Percentiles rank a stretch among this genome's conserved stretches.
phyloP scores from a whole-genome alignment of 352 stramenopile species.

The Phytophthora litchii region DNA sequence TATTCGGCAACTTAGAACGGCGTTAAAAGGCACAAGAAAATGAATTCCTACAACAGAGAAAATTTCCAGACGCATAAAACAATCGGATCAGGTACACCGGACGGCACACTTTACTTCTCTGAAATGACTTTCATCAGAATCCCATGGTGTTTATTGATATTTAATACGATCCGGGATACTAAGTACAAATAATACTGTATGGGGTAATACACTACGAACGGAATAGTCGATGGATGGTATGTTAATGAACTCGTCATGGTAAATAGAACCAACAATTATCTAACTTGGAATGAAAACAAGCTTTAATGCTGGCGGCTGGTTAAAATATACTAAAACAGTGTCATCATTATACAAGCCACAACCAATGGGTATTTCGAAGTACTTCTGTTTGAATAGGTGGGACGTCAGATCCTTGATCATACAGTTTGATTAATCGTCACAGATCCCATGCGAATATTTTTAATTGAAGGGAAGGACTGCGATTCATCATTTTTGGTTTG shows the following conservation, averaged over 20 bases:
- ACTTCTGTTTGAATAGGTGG: neutral
- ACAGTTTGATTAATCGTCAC: neutral
- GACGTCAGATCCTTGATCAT: neutral
- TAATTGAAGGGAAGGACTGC: too few species aligned
- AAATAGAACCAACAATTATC: neutral
- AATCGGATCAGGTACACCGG: slow-evolving; percentile 8
- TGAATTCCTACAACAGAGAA: slow-evolving; percentile 17
- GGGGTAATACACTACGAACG: slow-evolving; percentile 12
- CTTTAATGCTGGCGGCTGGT: too few species aligned
- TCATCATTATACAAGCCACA: neutral
- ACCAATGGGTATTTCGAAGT: neutral
- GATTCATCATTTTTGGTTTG: slow-evolving; percentile 1
- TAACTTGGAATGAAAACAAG: neutral
- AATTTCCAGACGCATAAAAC: slow-evolving; percentile 10
- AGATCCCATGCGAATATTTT: too few species aligned
- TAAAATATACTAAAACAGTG: too few species aligned
- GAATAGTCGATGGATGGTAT: slow-evolving; percentile 3
- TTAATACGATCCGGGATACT: slow-evolving; percentile 23
- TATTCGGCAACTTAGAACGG: slow-evolving; percentile 11
- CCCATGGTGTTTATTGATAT: slow-evolving; percentile 15
- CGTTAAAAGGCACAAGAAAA: slow-evolving; percentile 13
- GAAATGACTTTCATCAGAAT: slow-evolving; percentile 13
- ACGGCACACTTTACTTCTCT: slow-evolving; percentile 16
- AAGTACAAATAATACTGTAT: too few species aligned
- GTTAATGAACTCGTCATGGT: neutral